Evolutionary conservation across 2,329 filamentous ascomycete species (phyloP).

Genomic region (Phaeosphaeria sp.): DNA sequence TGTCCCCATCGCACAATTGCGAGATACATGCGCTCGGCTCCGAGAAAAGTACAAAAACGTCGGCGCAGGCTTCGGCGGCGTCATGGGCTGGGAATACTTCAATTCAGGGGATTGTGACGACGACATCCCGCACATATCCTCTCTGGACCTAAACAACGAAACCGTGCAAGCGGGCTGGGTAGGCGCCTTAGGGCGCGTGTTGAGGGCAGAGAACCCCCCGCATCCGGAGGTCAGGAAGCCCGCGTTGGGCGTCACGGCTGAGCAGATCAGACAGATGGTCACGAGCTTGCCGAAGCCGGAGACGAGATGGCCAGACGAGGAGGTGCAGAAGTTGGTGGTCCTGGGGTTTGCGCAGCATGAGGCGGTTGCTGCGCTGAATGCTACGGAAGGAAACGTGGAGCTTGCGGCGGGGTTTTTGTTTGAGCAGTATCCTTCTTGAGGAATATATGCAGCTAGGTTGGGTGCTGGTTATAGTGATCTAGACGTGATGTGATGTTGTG

Average conservation of each 20-base stretch:
- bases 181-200: constrained; percentile 63
- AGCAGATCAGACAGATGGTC: constrained; percentile 44
- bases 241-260: constrained; percentile 32
- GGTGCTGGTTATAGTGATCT: too few species aligned
- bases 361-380: constrained; percentile 57
- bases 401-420: constrained; percentile 57
- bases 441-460: too few species aligned
- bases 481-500: too few species aligned
- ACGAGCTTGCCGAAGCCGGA: constrained; percentile 39
- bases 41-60: constrained; percentile 62
- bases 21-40: constrained; percentile 64
- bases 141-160: constrained; percentile 30
- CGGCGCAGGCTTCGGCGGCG: constrained; percentile 72
- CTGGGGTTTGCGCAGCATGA: constrained; percentile 55
- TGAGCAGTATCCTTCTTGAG: constrained; percentile 42
- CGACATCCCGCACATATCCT: constrained; percentile 34
- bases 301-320: constrained; percentile 50
- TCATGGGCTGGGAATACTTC: constrained; percentile 97
- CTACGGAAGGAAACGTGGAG: constrained; percentile 58
- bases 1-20: constrained; percentile 65
- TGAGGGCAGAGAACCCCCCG: constrained; percentile 43
- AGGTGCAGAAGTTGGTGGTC: constrained; percentile 52
- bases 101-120: constrained; percentile 62
- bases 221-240: constrained; percentile 21
- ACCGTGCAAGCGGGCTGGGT: constrained; percentile 66